Evolutionary conservation across 1,284 basidiomycete species (phyloP).

Genomic region (Papiliotrema flavescens): DNA sequence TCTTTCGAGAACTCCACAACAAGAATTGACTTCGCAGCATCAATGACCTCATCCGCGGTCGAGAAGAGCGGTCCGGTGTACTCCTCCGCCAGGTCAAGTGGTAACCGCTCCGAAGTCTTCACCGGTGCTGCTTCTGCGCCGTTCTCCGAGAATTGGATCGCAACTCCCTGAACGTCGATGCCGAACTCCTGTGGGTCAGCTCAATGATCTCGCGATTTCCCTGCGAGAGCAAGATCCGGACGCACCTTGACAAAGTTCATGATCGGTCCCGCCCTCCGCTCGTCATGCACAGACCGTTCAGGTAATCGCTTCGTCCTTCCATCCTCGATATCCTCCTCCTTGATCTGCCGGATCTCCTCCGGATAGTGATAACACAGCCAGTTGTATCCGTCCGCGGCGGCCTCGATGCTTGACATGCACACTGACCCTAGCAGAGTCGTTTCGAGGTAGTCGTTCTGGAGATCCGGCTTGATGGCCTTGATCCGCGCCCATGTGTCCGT

Average conservation of each 20-base stretch:
- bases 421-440: constrained; percentile 33
- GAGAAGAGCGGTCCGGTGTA: constrained; percentile 36
- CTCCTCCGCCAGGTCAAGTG: constrained; percentile 43
- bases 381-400: constrained; percentile 85
- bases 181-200: constrained; percentile 30
- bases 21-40: constrained; percentile 69
- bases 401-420: constrained; percentile 62
- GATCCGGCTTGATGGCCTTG: constrained; percentile 29
- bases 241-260: constrained; percentile 40
- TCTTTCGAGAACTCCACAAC: constrained; percentile 90
- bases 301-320: constrained; percentile 54
- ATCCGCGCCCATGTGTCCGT: constrained; percentile 59
- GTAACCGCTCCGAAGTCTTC: constrained; percentile 37
- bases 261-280: constrained; percentile 35
- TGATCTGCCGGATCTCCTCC: constrained; percentile 60
- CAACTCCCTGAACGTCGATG: constrained; percentile 33
- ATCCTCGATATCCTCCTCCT: constrained; percentile 61
- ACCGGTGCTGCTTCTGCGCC: constrained; percentile 25
- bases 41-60: constrained; percentile 32
- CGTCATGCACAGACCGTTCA: constrained; percentile 22
- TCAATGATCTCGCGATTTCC: background rate
- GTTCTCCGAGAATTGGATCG: constrained; percentile 36
- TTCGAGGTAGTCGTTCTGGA: constrained; percentile 43
- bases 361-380: constrained; percentile 83
- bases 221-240: background rate